phyloP scores from a whole-genome alignment of 495 filamentous ascomycete species.

The Talaromyces stipitatus region DNA sequence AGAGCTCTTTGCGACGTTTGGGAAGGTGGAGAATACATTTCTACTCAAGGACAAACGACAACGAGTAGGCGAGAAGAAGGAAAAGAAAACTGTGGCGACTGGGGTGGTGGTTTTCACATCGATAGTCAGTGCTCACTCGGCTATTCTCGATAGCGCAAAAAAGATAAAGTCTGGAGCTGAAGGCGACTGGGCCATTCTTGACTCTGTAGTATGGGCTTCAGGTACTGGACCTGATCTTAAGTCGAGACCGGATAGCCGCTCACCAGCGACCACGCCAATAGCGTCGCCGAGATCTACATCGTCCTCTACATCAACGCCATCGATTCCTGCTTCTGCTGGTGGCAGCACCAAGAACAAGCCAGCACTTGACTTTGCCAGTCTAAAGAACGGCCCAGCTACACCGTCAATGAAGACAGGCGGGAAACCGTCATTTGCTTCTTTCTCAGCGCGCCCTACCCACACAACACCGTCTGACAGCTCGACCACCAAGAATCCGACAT shows the following conservation, averaged over 20 bases:
- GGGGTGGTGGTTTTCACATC: constrained; percentile 51
- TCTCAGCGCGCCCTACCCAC: constrained; percentile 25
- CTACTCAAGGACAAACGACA: constrained; percentile 49
- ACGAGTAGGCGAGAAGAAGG: constrained; percentile 40
- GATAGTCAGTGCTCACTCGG: constrained; percentile 53
- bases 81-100: constrained; percentile 46
- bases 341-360: constrained; percentile 14
- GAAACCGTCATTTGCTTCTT: constrained; percentile 42
- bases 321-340: constrained; percentile 11
- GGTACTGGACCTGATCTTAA: constrained; percentile 42
- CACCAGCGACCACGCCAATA: not conserved
- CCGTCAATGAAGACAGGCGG: constrained; percentile 19
- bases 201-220: constrained; percentile 51
- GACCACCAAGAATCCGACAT: constrained; percentile 19
- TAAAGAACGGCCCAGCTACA: constrained; percentile 13
- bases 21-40: constrained; percentile 46
- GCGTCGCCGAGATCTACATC: not conserved
- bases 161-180: constrained; percentile 17
- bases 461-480: constrained; percentile 20
- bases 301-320: constrained; percentile 8
- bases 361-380: constrained; percentile 29
- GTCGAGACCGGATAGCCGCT: not conserved
- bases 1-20: constrained; percentile 44
- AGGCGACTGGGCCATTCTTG: constrained; percentile 37
- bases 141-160: constrained; percentile 47